Conservation (phyloP, 1,284 basidiomycete species). For the Cryptococcus sp. region DNA sequence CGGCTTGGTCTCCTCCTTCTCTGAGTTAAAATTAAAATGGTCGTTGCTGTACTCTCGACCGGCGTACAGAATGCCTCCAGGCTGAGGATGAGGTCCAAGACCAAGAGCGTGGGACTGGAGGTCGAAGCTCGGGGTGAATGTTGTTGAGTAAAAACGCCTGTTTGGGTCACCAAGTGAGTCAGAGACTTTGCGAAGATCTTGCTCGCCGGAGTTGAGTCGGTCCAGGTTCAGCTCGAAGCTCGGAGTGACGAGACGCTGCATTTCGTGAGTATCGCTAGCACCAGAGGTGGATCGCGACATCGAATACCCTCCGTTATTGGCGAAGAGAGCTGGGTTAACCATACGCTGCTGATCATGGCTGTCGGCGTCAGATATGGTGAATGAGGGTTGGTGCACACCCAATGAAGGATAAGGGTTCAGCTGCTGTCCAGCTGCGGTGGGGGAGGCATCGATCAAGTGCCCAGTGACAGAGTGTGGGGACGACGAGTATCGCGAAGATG, state of each 20-base stretch:
- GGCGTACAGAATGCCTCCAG: conserved; percentile 23
- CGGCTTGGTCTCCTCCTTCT: conserved; percentile 22
- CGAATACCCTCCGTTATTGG: conserved; percentile 20
- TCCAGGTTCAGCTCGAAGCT: conserved; percentile 23
- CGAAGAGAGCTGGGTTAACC: conserved; percentile 35
- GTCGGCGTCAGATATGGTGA: conserved; percentile 19
- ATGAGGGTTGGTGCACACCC: conserved; percentile 18
- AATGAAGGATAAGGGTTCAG: conserved; percentile 4
- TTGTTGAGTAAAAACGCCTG: conserved; percentile 5
- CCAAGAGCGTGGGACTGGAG: conserved; percentile 13
- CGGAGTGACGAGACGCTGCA: conserved; percentile 36
- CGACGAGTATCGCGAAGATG: conserved; percentile 35
- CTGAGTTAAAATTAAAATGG: conserved; percentile 28
- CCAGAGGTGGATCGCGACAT: conserved; percentile 45
- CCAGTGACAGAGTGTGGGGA: conserved; percentile 33
- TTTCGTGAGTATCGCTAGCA: conserved; percentile 25
- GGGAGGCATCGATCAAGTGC: conserved; percentile 19
- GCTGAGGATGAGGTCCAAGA: conserved; percentile 30
- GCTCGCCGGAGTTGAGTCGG: conserved; percentile 22
- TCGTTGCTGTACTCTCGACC: conserved; percentile 9
- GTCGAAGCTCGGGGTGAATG: conserved; percentile 18
- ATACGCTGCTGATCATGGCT: conserved; percentile 15
- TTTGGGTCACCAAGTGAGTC: conserved; percentile 26
- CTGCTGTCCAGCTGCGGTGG: conserved; percentile 21
- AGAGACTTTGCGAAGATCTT: conserved; percentile 39